Conservation (phyloP, 139 green algal genomes). For the Ulvella scutata region DNA sequence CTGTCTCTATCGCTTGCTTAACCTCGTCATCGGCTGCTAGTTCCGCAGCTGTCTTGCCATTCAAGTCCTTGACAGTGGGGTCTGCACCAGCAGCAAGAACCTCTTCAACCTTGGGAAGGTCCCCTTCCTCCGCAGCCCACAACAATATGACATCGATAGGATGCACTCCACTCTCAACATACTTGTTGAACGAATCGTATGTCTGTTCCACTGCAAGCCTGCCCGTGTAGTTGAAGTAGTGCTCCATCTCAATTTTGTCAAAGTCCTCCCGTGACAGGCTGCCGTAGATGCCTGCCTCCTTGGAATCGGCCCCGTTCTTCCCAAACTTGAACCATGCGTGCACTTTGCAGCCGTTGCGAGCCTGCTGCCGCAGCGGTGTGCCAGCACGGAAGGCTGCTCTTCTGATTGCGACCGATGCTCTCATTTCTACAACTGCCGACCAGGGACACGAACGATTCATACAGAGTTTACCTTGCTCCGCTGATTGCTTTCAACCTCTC, state of each 20-base stretch:
- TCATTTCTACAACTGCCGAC: no score
- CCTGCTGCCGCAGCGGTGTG: background rate
- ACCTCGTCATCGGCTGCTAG: slow-evolving; percentile 48
- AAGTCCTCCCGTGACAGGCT: slow-evolving; percentile 49
- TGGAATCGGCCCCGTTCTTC: slow-evolving; percentile 25
- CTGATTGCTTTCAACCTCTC: no score
- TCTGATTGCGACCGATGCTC: no score
- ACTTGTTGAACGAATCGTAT: slow-evolving; percentile 68
- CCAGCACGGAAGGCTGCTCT: no score
- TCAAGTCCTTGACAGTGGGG: slow-evolving; percentile 31
- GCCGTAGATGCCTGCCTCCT: slow-evolving; percentile 32
- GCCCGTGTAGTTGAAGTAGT: slow-evolving; percentile 99
- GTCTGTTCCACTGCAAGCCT: slow-evolving; percentile 78
- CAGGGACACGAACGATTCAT: no score
- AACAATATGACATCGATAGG: slow-evolving; percentile 84
- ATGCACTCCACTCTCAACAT: slow-evolving; percentile 25
- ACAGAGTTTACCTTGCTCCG: no score
- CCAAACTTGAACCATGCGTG: slow-evolving; percentile 46
- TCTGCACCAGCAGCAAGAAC: slow-evolving; percentile 60
- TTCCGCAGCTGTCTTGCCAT: slow-evolving; percentile 54
- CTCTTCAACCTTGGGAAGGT: slow-evolving; percentile 86
- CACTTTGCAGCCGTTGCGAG: background rate
- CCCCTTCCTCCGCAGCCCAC: slow-evolving; percentile 68
- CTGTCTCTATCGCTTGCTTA: slow-evolving; percentile 29
- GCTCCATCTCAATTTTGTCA: slow-evolving; percentile 57